Conservation (phyloP, 208 protist species). For the Paratrypanosoma confusum region DNA sequence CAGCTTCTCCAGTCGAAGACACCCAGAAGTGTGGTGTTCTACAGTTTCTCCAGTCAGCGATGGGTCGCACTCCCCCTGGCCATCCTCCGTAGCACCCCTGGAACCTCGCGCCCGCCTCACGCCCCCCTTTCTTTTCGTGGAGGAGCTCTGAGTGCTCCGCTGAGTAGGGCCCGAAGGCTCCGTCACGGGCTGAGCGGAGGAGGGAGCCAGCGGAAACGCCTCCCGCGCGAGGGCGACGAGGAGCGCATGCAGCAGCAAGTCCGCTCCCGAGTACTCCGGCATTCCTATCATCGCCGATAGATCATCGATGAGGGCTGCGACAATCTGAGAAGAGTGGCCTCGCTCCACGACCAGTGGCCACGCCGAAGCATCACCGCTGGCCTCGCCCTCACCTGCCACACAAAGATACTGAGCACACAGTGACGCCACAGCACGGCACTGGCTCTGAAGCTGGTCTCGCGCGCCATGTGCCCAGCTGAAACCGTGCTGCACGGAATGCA, state of each 20-base stretch:
- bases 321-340: too few species aligned
- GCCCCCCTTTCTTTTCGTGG: neutral
- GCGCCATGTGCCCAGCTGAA: constrained; percentile 3
- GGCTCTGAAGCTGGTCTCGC: constrained; percentile 34
- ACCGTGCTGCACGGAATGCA: constrained; percentile 26
- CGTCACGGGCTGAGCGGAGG: constrained; percentile 3
- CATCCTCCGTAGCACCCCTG: too few species aligned
- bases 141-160: neutral
- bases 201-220: constrained; percentile 5
- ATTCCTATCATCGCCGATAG: constrained; percentile 49
- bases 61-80: neutral
- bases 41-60: neutral
- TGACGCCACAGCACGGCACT: constrained; percentile 40
- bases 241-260: constrained; percentile 45
- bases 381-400: constrained; percentile 4
- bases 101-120: too few species aligned
- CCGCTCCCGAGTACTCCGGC: constrained; percentile 64
- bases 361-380: constrained; percentile 20
- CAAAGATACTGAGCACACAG: constrained; percentile 35
- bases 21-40: neutral
- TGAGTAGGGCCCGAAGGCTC: neutral
- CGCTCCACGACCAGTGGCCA: constrained; percentile 16
- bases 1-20: constrained; percentile 19
- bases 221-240: constrained; percentile 29
- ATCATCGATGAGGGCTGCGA: constrained; percentile 57